These are phyloP conservation scores for Amaranthus tricolor DNA, from an alignment of 179 eudicot genomes.

Conservation along the genomic window DNA sequence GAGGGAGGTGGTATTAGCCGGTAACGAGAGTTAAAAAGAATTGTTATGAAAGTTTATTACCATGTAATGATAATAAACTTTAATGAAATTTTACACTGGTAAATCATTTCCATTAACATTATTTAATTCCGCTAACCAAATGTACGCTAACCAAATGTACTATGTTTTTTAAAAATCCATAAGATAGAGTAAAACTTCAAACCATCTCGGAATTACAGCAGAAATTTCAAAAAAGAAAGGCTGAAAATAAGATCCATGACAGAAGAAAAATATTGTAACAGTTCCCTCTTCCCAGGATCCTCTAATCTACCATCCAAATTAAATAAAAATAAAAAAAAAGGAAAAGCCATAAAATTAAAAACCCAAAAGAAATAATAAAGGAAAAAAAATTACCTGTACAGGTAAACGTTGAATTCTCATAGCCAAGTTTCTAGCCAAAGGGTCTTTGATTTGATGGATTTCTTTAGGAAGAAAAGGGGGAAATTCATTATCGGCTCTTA, in stretches of 20 bases:
- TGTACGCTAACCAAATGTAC: no score
- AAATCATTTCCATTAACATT: no score
- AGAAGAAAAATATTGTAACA: not conserved
- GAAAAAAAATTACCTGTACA: slow-evolving; percentile 37
- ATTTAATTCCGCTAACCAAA: no score
- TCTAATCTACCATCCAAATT: not conserved
- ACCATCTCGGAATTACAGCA: not conserved
- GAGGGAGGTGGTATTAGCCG: no score
- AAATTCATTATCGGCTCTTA: slow-evolving; percentile 35
- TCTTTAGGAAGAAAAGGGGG: slow-evolving; percentile 65
- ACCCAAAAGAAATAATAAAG: no score
- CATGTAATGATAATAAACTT: no score
- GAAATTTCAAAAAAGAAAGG: not conserved
- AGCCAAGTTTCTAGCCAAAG: slow-evolving; percentile 64
- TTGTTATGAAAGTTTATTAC: no score
- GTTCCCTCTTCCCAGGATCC: no score
- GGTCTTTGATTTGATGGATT: slow-evolving; percentile 61
- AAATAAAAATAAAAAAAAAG: not conserved
- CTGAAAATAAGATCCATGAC: not conserved
- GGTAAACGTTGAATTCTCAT: slow-evolving; percentile 59
- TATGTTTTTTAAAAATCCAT: no score
- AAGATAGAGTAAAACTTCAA: not conserved
- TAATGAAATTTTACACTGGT: no score
- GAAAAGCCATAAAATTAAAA: not conserved
- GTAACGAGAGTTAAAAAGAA: no score